Base-by-base conservation (phyloP, 805 yeast genomes). In the Henningerozyma blattae region DNA sequence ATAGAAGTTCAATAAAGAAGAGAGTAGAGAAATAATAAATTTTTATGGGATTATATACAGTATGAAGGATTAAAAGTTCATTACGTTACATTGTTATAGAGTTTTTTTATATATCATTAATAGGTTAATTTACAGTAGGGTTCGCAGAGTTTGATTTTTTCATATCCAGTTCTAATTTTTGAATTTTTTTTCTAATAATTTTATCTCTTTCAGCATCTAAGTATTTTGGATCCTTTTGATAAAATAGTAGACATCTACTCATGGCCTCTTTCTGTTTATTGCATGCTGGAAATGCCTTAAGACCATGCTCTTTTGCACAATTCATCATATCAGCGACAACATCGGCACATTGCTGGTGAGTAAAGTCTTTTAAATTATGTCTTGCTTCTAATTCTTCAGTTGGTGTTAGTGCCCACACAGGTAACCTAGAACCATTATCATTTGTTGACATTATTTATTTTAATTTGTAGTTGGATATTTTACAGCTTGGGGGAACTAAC, bases 321-420 rank as follows among this genome's bases (percentile, higher is more conserved):
- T 68, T 69, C 3, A 78, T 72, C 65, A 65, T 62, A 44, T 75
- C 69, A 37, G 70, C 77, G 22, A 87, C 95, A 31, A 64, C 58
- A 15, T 68, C 77, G 45, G 75, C 83, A 52, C 93, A 82, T 36
- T 59, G 54, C 30, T 70, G 66, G 62, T 80, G 80, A 0, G 89
- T 72, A 47, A 65, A 64, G 37, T 62, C 67, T 52, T 80, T 72
- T 77, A 87, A 75, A 46, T 81, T 70, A 44, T 70, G 74, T 47
- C 81, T 72, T 24, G 79, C 75, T 38, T 74, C 70, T 55, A 75
- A 75, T 50, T 82, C 93, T 51, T 82, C 91, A 41, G 67, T 68
- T 12, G 91, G 89, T 0, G 83, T 70, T 16, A 82, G 60, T 41
- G 79, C 70, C 93, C 93, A 82, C 10, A 70, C 61, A 1, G 93